phyloP scores from a whole-genome alignment of 768 basidiomycete species.

The Pleurotus platypus region DNA sequence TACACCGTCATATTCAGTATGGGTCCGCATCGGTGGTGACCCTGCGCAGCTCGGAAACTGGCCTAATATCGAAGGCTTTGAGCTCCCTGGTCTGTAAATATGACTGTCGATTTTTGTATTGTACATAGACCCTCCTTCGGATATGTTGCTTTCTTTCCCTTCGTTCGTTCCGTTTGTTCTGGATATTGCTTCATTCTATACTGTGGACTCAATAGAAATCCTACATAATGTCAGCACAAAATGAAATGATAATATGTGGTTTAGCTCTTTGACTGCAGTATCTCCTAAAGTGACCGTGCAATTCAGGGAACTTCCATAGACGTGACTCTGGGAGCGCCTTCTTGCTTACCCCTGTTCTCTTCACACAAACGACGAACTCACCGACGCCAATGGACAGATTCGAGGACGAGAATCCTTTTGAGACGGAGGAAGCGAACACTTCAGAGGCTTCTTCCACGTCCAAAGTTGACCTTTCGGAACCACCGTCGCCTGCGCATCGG shows the following conservation, averaged over 20 bases:
- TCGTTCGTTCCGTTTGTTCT: background rate
- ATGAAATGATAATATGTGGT: too few relatives aligned
- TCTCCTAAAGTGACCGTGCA: too few relatives aligned
- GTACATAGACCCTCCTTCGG: background rate
- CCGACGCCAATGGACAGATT: conserved; percentile 38
- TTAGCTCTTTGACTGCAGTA: too few relatives aligned
- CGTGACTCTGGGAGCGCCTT: too few relatives aligned
- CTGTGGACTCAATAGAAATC: too few relatives aligned
- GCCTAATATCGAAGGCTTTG: conserved; percentile 69
- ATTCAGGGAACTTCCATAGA: too few relatives aligned
- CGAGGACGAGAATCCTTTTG: conserved; percentile 70
- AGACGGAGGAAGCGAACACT: conserved; percentile 42
- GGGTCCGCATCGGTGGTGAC: conserved; percentile 80
- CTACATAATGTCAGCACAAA: too few relatives aligned
- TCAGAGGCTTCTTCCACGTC: conserved; percentile 54
- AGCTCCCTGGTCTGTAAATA: conserved; percentile 52
- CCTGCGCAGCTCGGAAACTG: conserved; percentile 68
- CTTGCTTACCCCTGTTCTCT: background rate
- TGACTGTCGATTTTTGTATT: background rate
- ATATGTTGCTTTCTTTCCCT: background rate
- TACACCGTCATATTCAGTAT: conserved; percentile 70
- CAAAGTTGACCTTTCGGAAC: conserved; percentile 53
- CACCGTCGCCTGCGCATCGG: conserved; percentile 52
- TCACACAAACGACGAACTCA: background rate
- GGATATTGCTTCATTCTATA: too few relatives aligned